Base-by-base conservation (phyloP, 345 rosid species). In the Hypericum androsaemum region DNA sequence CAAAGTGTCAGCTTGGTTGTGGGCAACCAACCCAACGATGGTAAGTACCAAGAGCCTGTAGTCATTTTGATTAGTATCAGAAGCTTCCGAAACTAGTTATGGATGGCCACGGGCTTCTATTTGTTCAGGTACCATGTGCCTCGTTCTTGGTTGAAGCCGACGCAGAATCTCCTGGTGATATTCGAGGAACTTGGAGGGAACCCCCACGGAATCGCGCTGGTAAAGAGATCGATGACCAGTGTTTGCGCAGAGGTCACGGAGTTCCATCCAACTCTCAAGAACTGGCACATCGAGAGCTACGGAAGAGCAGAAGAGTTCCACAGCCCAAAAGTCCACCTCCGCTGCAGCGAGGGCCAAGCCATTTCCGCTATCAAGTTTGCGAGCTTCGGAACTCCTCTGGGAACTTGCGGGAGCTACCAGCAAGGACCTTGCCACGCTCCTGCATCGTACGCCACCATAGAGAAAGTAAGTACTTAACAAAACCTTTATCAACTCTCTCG, bases 161-260 rank as follows among this genome's bases (percentile, higher is more conserved):
- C 78, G 17, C 77, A 88, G n/a, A 88, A 90, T 64, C 79, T 90
- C 38, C 63, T 90, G 67, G 96, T 90, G 3, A 16, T 88, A 47
- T 87, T 90, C n/a, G 98, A 90, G 76, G 98, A 90, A 64, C 92
- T 90, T 37, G 98, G 96, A 58, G 96, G 98, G 57, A 68, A 80
- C 61, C 96, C 96, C 16, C 74, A 86, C 17, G 71, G 70, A 65
- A 81, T 88, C 41, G 77, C 94, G 40, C 75, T 90, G 6, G 95
- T 78, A 51, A 88, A 83, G 80, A 83, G 98, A 78, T 79, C 94
- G 3, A 74, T 86, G 44, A 49, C 75, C 8, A 74, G 82, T 41
- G 95, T 86, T 47, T 94, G 99, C 57, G 95, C 99, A 7, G 97
- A 88, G 36, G 82, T 94, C 7, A 54, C 96, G 0, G 97, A 94